A percentile compares a stretch with the other conserved stretches of the same genome.
These are phyloP conservation scores for Saxispiralis lemnorum DNA, from an alignment of 495 filamentous ascomycete genomes.

Conservation along the genomic window DNA sequence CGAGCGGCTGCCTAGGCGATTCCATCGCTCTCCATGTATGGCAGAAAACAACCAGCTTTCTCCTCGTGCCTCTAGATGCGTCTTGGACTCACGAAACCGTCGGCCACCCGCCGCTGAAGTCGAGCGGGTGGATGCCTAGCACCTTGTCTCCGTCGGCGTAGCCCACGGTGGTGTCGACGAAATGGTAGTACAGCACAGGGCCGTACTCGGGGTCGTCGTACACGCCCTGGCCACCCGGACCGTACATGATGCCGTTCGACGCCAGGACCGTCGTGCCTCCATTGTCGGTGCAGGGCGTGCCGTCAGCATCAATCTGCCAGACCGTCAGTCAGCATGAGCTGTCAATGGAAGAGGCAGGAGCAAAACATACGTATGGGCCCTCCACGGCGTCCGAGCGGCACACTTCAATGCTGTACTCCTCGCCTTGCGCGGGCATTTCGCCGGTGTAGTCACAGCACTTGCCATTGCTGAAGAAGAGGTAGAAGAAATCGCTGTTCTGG, in stretches of 20 bases:
- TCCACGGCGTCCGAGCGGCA: conserved; percentile 38
- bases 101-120: conserved; percentile 53
- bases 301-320: conserved; percentile 38
- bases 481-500: conserved; percentile 39
- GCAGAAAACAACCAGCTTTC: no score
- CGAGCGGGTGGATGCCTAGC: conserved; percentile 52
- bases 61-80: no score
- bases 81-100: background rate
- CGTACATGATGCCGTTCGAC: conserved; percentile 48
- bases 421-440: conserved; percentile 33
- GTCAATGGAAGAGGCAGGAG: no score
- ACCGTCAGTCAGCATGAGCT: background rate
- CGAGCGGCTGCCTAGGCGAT: no score
- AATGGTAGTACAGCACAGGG: conserved; percentile 55
- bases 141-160: conserved; percentile 44
- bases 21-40: no score
- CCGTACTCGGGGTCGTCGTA: conserved; percentile 31
- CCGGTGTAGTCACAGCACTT: conserved; percentile 40
- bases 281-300: conserved; percentile 34
- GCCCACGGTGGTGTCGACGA: conserved; percentile 46
- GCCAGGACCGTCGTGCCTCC: conserved; percentile 48
- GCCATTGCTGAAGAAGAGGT: conserved; percentile 49
- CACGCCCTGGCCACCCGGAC: conserved; percentile 50
- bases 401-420: conserved; percentile 50
- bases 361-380: conserved; percentile 35